phyloP scores from a whole-genome alignment of 495 filamentous ascomycete species.

The Cercophora scortea region DNA sequence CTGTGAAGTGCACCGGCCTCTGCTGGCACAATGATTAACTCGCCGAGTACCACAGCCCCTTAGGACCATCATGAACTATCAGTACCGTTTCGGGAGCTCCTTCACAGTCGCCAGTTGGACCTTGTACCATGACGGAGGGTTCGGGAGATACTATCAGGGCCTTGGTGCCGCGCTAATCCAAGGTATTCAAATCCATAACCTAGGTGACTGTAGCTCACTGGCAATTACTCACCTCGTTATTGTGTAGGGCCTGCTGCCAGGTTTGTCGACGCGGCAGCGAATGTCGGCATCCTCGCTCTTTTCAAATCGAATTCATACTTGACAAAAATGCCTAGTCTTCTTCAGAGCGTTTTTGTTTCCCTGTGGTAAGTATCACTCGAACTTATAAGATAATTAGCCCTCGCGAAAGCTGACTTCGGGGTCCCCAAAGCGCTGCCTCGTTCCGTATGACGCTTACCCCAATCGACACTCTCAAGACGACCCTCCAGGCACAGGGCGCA shows the following conservation, averaged over 20 bases:
- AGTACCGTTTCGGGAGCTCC: slow-evolving; percentile 23
- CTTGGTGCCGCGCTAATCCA: slow-evolving; percentile 26
- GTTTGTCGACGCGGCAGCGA: slow-evolving; percentile 30
- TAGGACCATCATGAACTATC: slow-evolving; percentile 31
- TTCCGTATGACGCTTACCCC: slow-evolving; percentile 28
- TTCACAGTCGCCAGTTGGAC: slow-evolving; percentile 16
- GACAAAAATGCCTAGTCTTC: slow-evolving; percentile 18
- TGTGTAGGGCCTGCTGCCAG: slow-evolving; percentile 21
- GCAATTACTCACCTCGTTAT: too few relatives aligned
- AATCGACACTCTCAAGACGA: slow-evolving; percentile 28
- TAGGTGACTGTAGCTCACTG: too few relatives aligned
- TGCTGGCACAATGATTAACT: too few relatives aligned
- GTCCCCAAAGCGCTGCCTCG: slow-evolving; percentile 10
- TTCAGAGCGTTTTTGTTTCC: slow-evolving; percentile 25
- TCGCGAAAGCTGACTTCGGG: not conserved
- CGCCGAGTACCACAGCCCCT: slow-evolving; percentile 13
- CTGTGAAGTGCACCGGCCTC: too few relatives aligned
- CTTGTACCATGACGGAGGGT: slow-evolving; percentile 19
- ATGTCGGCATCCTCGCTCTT: slow-evolving; percentile 27
- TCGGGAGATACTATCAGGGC: slow-evolving; percentile 24
- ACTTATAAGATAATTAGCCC: not conserved
- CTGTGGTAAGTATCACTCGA: slow-evolving; percentile 10
- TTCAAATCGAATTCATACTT: slow-evolving; percentile 24
- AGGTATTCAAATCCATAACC: slow-evolving; percentile 6
- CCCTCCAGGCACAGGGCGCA: slow-evolving; percentile 23